Evolutionary conservation across 2,329 filamentous ascomycete genomes (phyloP).

Genomic region (Periconia macrospinosa): DNA sequence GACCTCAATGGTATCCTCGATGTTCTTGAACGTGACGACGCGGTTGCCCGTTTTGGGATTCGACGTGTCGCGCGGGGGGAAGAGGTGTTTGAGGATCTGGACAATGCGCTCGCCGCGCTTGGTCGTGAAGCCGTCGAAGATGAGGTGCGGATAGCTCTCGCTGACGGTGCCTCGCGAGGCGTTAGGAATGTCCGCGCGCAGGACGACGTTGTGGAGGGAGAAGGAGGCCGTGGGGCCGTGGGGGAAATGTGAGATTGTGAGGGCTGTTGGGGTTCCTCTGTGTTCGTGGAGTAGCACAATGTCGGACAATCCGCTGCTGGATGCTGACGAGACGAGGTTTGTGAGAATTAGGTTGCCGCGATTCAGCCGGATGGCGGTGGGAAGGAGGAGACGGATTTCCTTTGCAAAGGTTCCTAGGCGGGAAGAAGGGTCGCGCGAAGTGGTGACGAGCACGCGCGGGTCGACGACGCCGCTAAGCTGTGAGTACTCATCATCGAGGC

Average conservation of each 20-base stretch:
- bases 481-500: slow-evolving; percentile 87
- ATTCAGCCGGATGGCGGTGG: slow-evolving; percentile 85
- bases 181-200: slow-evolving; percentile 91
- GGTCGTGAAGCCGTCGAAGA: slow-evolving; percentile 92
- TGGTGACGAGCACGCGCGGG: slow-evolving; percentile 86
- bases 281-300: slow-evolving; percentile 79
- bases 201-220: slow-evolving; percentile 86
- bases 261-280: slow-evolving; percentile 76
- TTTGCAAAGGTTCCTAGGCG: slow-evolving; percentile 89
- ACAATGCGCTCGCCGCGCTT: slow-evolving; percentile 79
- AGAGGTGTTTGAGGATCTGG: slow-evolving; percentile 90
- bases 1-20: slow-evolving; percentile 85
- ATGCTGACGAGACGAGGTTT: slow-evolving; percentile 80
- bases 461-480: slow-evolving; percentile 90
- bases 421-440: slow-evolving; percentile 82
- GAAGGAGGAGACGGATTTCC: slow-evolving; percentile 80
- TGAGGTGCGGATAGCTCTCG: slow-evolving; percentile 90
- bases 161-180: slow-evolving; percentile 83
- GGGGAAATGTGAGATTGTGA: slow-evolving; percentile 70
- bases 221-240: slow-evolving; percentile 88
- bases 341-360: slow-evolving; percentile 86
- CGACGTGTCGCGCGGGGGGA: slow-evolving; percentile 81
- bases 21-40: slow-evolving; percentile 83
- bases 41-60: slow-evolving; percentile 76
- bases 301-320: slow-evolving; percentile 79